A percentile compares a stretch with the other conserved stretches of the same genome.
Evolutionary conservation across 345 rosid genomes (phyloP).

Genomic region (Excoecaria agallocha): DNA sequence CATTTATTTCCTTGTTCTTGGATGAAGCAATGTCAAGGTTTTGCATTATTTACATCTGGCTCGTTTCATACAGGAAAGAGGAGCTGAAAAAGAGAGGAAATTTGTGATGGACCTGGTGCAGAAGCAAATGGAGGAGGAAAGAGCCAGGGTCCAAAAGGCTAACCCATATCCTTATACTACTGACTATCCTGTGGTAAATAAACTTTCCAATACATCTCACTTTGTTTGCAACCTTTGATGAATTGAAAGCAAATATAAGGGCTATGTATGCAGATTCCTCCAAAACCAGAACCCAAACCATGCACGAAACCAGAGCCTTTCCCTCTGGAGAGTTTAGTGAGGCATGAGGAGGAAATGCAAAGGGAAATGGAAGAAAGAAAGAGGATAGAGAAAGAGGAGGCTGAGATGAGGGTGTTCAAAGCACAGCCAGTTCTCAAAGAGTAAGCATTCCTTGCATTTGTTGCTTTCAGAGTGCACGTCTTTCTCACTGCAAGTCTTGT

Average conservation of each 20-base stretch:
- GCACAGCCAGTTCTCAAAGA: slow-evolving; percentile 77
- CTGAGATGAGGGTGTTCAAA: slow-evolving; percentile 63
- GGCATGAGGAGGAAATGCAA: slow-evolving; percentile 87
- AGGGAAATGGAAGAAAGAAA: slow-evolving; percentile 80
- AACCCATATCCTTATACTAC: slow-evolving; percentile 94
- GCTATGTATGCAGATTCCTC: slow-evolving; percentile 65
- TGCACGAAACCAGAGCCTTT: slow-evolving; percentile 83
- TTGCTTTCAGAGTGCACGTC: too few species aligned
- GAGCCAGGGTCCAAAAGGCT: slow-evolving; percentile 71
- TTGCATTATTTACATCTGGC: neutral
- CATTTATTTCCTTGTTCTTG: neutral
- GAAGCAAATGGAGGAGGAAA: slow-evolving; percentile 72
- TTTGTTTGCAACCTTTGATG: neutral
- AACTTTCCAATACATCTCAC: neutral
- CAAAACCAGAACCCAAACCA: slow-evolving; percentile 80
- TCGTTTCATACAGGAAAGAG: slow-evolving; percentile 68
- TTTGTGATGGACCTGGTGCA: slow-evolving; percentile 54
- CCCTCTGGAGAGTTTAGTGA: slow-evolving; percentile 73
- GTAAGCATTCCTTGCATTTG: slow-evolving; percentile 35
- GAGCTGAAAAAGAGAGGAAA: slow-evolving; percentile 75
- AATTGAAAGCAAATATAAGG: too few species aligned
- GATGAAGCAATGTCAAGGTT: neutral
- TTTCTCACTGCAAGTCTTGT: neutral
- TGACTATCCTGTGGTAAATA: slow-evolving; percentile 86
- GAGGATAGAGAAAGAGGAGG: slow-evolving; percentile 70